Evolutionary conservation across 768 basidiomycete species (phyloP).

Genomic region (Trichaptum fuscoviolaceum): DNA sequence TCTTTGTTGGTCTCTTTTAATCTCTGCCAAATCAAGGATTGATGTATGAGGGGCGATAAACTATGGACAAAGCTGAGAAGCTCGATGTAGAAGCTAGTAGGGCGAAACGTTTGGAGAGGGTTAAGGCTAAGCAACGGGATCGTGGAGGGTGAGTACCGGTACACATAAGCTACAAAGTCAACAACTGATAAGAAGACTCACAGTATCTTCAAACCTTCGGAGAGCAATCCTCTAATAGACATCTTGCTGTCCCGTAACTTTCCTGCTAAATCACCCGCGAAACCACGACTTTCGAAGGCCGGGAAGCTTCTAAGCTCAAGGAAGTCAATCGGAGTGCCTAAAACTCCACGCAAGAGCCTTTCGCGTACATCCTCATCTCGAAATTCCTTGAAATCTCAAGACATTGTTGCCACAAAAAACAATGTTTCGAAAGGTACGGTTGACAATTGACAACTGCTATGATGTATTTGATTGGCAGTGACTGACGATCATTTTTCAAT

Average conservation of each 20-base stretch:
- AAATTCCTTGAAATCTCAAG: no score
- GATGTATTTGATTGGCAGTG: no score
- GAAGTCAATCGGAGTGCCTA: not conserved
- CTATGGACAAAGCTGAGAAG: not conserved
- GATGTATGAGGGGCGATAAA: not conserved
- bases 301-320: not conserved
- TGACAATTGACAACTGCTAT: not conserved
- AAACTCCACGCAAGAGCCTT: not conserved
- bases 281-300: constrained; percentile 10
- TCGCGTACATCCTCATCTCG: not conserved
- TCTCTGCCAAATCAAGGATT: no score
- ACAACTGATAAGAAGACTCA: not conserved
- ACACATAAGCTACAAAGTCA: no score
- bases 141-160: constrained; percentile 51
- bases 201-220: not conserved
- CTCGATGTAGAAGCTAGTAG: constrained; percentile 50
- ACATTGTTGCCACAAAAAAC: no score
- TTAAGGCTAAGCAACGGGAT: constrained; percentile 63
- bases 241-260: constrained; percentile 48
- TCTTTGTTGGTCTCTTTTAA: no score
- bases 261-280: constrained; percentile 41
- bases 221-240: constrained; percentile 41
- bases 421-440: not conserved
- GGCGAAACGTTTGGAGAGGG: constrained; percentile 52
- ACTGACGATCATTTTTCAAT: no score